Base-by-base conservation (phyloP, 2,329 filamentous ascomycete genomes). In the Fusarium sp. region DNA sequence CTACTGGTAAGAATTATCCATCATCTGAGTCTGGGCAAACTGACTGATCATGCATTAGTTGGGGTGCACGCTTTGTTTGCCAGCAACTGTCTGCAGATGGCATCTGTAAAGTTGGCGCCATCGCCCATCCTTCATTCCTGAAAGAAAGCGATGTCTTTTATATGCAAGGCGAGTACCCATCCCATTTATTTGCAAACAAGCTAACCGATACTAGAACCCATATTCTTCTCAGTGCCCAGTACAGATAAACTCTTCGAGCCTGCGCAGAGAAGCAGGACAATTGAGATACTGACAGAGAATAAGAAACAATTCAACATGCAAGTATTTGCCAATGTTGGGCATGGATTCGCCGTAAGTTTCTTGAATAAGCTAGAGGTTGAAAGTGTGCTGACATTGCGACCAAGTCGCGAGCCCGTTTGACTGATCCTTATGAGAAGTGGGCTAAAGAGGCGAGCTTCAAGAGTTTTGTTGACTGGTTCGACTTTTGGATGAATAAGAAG, bases 401-500 rank as follows among this genome's bases (percentile, higher is more conserved):
- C 22, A 3, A 60, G 56, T 42, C 56, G 1, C 46, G 56, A 41
- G 47, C 18, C 3, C 18, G 29, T 35, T 53, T 60, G 3, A 60
- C 56, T 2, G 56, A 60, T 11, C 29, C 18, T 1, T 60, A 60
- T 13, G 47, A 60, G 22, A 60, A 7, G 10, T 60, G 56, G 56
- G 36, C 29, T 5, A 55, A 60, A 1, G 56, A 60, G 18, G 35
- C 49, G 7, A 38, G 31, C 9, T 60, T 60, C 5, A 55, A 41
- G 18, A 55, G 46, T 1, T 60, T 60, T n/a, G 36, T 60, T 15
- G 56, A 42, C 29, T 60, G 56, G 56, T 35, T 60, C 4, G 56
- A 55, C n/a, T 35, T 55, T 35, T 55, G 47, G 56, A 20, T 60
- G 11, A 7, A 22, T 4, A 22, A 31, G 27, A 17, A 17, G 13